These are phyloP conservation scores for Globisporangium sylvaticum DNA, from an alignment of 352 stramenopile species.

Conservation along the genomic window DNA sequence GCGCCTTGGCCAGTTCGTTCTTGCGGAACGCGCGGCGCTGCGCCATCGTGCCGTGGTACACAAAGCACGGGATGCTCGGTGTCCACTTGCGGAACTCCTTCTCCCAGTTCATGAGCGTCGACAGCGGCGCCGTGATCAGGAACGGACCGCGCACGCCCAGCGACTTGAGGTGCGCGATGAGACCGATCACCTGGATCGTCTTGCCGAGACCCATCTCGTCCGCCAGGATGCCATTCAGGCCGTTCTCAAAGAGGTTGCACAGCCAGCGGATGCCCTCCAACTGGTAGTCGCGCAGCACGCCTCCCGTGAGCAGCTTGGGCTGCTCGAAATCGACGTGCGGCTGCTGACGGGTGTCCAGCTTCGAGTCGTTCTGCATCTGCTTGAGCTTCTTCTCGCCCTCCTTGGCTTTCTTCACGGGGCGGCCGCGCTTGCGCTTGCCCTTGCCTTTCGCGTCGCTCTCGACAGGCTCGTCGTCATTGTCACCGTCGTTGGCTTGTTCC, in stretches of 20 bases:
- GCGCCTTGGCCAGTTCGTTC: slow-evolving; percentile 46
- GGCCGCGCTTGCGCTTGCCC: slow-evolving; percentile 43
- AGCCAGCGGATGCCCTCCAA: slow-evolving; percentile 96
- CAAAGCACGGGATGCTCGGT: slow-evolving; percentile 91
- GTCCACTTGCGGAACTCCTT: slow-evolving; percentile 83
- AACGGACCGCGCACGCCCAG: slow-evolving; percentile 91
- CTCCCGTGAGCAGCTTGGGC: slow-evolving; percentile 71
- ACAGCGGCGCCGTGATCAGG: slow-evolving; percentile 97
- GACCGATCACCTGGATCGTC: slow-evolving; percentile 90
- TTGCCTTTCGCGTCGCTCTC: background rate
- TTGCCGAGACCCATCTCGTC: slow-evolving; percentile 91
- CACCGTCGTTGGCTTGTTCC: slow-evolving; percentile 14
- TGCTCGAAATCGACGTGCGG: slow-evolving; percentile 56
- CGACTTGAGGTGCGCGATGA: slow-evolving; percentile 92
- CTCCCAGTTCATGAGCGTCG: slow-evolving; percentile 98
- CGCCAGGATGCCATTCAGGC: slow-evolving; percentile 90
- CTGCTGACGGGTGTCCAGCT: slow-evolving; percentile 39
- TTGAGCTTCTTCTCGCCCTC: slow-evolving; percentile 67
- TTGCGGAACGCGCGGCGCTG: slow-evolving; percentile 45
- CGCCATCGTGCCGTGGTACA: slow-evolving; percentile 94
- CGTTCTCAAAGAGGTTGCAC: slow-evolving; percentile 97
- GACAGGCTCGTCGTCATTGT: slow-evolving; percentile 2
- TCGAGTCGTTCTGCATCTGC: slow-evolving; percentile 49
- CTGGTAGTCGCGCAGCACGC: slow-evolving; percentile 92
- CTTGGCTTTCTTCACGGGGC: slow-evolving; percentile 26